Conservation (phyloP, 768 basidiomycete species). For the Pleurotus pulmonarius region DNA sequence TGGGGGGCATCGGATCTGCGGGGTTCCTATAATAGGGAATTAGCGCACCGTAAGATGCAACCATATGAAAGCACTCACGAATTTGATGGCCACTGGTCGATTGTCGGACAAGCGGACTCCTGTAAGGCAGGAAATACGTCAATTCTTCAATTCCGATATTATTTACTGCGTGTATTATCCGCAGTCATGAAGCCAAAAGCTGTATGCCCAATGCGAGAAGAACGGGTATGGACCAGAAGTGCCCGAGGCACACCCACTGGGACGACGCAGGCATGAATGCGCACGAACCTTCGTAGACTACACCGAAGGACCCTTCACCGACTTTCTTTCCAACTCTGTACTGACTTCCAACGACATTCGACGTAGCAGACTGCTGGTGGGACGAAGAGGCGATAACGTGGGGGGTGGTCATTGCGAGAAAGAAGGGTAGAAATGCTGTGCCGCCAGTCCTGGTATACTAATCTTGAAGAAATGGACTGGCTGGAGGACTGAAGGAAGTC, state of each 20-base stretch:
- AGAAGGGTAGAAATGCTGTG: conserved; percentile 9
- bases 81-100: conserved; percentile 95
- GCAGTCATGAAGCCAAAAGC: too few species aligned
- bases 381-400: conserved; percentile 79
- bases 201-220: neutral
- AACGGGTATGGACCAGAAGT: neutral
- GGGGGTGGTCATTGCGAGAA: conserved; percentile 63
- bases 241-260: too few species aligned
- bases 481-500: neutral
- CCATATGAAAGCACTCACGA: conserved; percentile 50
- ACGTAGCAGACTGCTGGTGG: conserved; percentile 60
- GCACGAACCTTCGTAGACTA: conserved; percentile 86
- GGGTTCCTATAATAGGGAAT: conserved; percentile 59
- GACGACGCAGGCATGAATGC: neutral
- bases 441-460: conserved; percentile 22
- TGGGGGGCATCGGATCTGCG: conserved; percentile 98
- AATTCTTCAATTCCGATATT: neutral
- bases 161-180: too few species aligned
- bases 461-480: conserved; percentile 13
- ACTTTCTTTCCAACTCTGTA: conserved; percentile 97
- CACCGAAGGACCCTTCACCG: conserved; percentile 98
- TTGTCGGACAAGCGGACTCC: conserved; percentile 24
- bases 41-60: conserved; percentile 6
- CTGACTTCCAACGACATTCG: conserved; percentile 74
- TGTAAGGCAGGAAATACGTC: neutral